Base-by-base conservation (phyloP, 2,329 filamentous ascomycete species). In the Stemphylium beticola region DNA sequence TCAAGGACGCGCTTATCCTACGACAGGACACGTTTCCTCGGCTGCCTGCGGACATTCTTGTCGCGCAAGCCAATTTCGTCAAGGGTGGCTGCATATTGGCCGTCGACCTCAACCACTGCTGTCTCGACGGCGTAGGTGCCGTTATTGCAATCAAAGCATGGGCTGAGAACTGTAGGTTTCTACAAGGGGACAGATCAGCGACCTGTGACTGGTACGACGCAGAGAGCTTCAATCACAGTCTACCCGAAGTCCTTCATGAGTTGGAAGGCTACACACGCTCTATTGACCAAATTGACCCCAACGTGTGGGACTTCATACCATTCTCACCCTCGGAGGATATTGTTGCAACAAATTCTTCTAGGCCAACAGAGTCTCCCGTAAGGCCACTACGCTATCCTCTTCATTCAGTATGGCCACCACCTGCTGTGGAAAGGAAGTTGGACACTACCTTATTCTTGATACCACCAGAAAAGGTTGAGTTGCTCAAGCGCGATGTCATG, bases 371-470 rank as follows among this genome's bases (percentile, higher is more conserved):
- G 2, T 14, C 49, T n/a, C n/a, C 12, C 4, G 22, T 58, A 18
- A 56, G 60, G 5, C 53, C 55, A 10, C 68, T 69, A 14, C 45
- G 56, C 7, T 74, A 66, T 37, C 67, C 71, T 8, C 55, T 64
- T 2, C 51, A 61, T n/a, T 49, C 55, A 6, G 17, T 66, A 12
- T 76, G 72, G 71, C 72, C 74, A 8, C 57, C 65, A 2, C 52
- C 70, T 43, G 63, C 58, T 8, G 66, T 62, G 3, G 71, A 72
- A 49, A 53, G 64, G 29, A 58, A 53, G 4, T 47, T 72, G 49
- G 66, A 58, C 9, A 72, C 73, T 1, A 73, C 68, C 0, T 39
- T 73, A 4, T 75, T 77, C 45, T 52, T 68, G 1, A 71, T 77
- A n/a, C 47, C 68, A 4, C 49, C 62, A 7, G 68, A 73, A 3